These are phyloP conservation scores for Bipolaris victoriae DNA, from an alignment of 2,329 filamentous ascomycete species.

Conservation along the genomic window DNA sequence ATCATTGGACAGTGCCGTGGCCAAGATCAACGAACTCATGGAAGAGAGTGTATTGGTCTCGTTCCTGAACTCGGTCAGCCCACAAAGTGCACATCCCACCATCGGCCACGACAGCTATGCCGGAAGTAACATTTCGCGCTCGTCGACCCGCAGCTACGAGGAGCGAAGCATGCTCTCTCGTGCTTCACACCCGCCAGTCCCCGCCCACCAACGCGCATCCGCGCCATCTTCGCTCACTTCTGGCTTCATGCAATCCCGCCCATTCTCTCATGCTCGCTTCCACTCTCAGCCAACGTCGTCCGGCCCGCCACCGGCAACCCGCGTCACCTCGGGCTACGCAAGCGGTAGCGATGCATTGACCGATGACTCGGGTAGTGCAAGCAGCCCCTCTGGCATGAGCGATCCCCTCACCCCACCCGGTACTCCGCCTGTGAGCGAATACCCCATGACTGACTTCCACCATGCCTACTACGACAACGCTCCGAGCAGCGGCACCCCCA, in stretches of 20 bases:
- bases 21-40: conserved; percentile 94
- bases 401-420: conserved; percentile 78
- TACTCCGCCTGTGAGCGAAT: conserved; percentile 69
- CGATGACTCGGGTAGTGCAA: conserved; percentile 68
- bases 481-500: conserved; percentile 44
- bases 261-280: conserved; percentile 47
- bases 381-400: conserved; percentile 54
- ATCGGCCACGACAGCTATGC: conserved; percentile 52
- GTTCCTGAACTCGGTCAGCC: conserved; percentile 75
- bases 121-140: conserved; percentile 47
- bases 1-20: conserved; percentile 79
- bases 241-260: conserved; percentile 46
- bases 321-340: conserved; percentile 46
- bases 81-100: conserved; percentile 54
- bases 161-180: conserved; percentile 44
- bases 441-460: conserved; percentile 54
- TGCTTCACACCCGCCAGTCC: conserved; percentile 39
- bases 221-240: conserved; percentile 49
- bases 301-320: conserved; percentile 32
- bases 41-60: conserved; percentile 94
- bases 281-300: conserved; percentile 47
- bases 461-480: conserved; percentile 45
- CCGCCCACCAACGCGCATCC: conserved; percentile 46
- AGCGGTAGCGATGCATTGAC: conserved; percentile 55
- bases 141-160: conserved; percentile 50